phyloP scores from a whole-genome alignment of 768 basidiomycete species.

The button mushroom (Agaricus bisporus) region DNA sequence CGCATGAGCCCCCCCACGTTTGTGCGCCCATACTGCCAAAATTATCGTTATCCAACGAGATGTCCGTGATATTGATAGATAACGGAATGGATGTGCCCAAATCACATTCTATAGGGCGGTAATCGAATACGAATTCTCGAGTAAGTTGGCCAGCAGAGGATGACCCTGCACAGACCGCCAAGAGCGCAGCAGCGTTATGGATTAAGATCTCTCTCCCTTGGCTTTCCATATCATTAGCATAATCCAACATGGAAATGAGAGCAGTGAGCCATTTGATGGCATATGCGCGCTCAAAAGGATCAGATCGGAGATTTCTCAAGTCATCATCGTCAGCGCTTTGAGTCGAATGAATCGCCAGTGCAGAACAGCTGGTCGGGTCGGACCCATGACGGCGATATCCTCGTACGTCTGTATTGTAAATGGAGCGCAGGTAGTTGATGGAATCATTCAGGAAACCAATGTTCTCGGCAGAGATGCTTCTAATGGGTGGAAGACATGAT shows the following conservation, averaged over 20 bases:
- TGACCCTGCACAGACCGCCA: conserved; percentile 61
- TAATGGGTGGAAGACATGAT: conserved; percentile 47
- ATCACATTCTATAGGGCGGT: not conserved
- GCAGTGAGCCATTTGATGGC: conserved; percentile 71
- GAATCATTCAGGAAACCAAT: conserved; percentile 34
- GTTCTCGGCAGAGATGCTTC: conserved; percentile 29
- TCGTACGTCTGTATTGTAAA: conserved; percentile 61
- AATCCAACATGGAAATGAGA: conserved; percentile 40
- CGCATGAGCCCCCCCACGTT: conserved; percentile 84
- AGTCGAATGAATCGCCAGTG: not conserved
- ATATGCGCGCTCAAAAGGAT: conserved; percentile 65
- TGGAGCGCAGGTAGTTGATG: conserved; percentile 40
- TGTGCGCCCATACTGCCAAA: conserved; percentile 75
- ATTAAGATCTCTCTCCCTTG: conserved; percentile 31
- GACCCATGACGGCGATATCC: conserved; percentile 41
- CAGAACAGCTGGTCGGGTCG: not conserved
- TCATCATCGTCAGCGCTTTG: not conserved
- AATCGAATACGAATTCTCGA: conserved; percentile 45
- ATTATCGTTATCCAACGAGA: conserved; percentile 64
- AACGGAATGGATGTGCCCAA: conserved; percentile 11
- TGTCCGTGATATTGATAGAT: conserved; percentile 52
- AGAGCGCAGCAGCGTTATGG: conserved; percentile 49
- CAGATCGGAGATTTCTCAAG: conserved; percentile 36
- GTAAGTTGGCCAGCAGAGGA: conserved; percentile 54
- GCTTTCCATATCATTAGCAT: conserved; percentile 14